Base-by-base conservation (phyloP, 1,139 yeast species). In the Diutina sp. region DNA sequence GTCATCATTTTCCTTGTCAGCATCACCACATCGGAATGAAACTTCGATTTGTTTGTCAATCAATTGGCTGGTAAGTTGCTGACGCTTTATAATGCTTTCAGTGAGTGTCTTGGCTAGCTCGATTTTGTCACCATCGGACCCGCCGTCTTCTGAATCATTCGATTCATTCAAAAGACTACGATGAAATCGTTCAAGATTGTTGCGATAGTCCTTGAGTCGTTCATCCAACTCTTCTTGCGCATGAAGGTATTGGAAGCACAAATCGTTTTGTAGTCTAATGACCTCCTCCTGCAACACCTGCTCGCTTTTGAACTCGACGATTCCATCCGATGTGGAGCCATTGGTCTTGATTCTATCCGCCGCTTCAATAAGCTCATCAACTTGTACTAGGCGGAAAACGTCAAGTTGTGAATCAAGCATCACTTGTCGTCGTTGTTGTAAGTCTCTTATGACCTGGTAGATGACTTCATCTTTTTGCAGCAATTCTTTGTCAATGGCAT, bases 251-350 rank as follows among this genome's bases (percentile, higher is more conserved):
- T 73, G 79, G 58, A 67, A 76, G 14, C 73, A 66, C 57, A 76
- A 66, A 61, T 76, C 80, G 58, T 75, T 76, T 38, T 70, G 62
- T 51, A 76, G 65, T 41, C 79, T 63, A 57, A 67, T 66, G 29
- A 76, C 73, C 60, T 76, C 80, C 52, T 74, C 80, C 60, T 76
- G 80, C 18, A 76, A 67, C 9, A 76, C 65, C 56, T 65, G 65
- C 59, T 74, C 77, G 54, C 65, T 63, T 18, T 64, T 64, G 46
- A 61, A 61, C 58, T 70, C 74, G 38, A 68, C 60, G 1, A 46
- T 46, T 3, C 28, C 46, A 6, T 30, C 48, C 16, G 9, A 16
- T 28, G 29, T 16, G 30, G 44, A 18, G 29, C 46, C 28, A 11
- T 16, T 29, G 18, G 44, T 2, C 21, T n/a, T 52, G 47, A 45